These are phyloP conservation scores for Scolecobasidium constrictum DNA, from an alignment of 2,329 filamentous ascomycete genomes.

Conservation along the genomic window DNA sequence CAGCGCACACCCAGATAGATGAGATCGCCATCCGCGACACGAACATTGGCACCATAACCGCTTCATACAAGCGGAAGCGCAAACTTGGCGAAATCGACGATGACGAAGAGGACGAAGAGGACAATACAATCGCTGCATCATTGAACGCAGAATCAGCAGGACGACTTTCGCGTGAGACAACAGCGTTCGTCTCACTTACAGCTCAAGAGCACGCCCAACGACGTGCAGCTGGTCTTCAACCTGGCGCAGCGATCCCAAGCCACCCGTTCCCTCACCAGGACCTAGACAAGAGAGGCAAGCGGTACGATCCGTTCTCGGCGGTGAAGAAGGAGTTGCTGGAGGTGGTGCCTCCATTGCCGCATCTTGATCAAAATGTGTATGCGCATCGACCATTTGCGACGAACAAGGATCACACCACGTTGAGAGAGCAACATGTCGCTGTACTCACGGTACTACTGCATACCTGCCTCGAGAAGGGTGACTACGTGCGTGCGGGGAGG, in stretches of 20 bases:
- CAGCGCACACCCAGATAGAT: too few relatives aligned
- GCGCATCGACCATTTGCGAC: conserved; percentile 9
- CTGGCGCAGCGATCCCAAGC: conserved; percentile 27
- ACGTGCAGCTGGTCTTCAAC: conserved; percentile 24
- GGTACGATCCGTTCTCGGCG: conserved; percentile 14
- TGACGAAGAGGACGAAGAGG: neutral
- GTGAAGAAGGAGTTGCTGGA: conserved; percentile 29
- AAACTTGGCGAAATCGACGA: too few relatives aligned
- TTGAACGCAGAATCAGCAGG: neutral
- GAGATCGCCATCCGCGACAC: too few relatives aligned
- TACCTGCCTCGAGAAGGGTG: conserved; percentile 57
- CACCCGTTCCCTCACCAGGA: conserved; percentile 35
- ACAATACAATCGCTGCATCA: neutral
- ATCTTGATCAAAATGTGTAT: conserved; percentile 11
- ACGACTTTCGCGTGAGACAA: neutral
- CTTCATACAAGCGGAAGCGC: too few relatives aligned
- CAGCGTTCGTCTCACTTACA: neutral
- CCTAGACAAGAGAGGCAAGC: conserved; percentile 12
- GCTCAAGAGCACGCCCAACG: conserved; percentile 3
- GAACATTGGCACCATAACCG: too few relatives aligned
- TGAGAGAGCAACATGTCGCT: conserved; percentile 48
- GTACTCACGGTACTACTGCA: conserved; percentile 61
- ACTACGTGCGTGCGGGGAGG: conserved; percentile 60
- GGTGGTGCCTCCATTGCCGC: conserved; percentile 31
- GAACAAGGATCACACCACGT: conserved; percentile 13